Conservation (phyloP, 306 rosid genomes). For the Ziziphus jujuba region DNA sequence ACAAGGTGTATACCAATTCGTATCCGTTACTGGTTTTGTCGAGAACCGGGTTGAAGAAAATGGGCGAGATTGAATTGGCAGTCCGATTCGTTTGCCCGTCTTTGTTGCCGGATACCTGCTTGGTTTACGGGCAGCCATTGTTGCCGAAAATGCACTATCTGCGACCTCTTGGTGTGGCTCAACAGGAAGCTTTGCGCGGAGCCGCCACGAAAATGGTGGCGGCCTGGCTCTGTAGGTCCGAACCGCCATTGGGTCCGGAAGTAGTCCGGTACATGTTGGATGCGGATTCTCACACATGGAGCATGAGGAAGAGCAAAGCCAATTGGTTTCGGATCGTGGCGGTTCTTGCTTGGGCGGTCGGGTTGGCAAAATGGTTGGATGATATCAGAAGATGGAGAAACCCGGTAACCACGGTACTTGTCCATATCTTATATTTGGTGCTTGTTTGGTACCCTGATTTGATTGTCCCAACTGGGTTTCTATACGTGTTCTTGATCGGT, state of each 20-base stretch:
- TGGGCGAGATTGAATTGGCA: conserved; percentile 88
- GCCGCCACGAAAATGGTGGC: conserved; percentile 86
- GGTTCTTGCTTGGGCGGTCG: conserved; percentile 80
- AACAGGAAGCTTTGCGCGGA: conserved; percentile 81
- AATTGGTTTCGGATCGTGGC: conserved; percentile 95
- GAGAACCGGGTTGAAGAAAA: conserved; percentile 71
- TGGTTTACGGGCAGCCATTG: conserved; percentile 73
- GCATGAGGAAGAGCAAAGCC: conserved; percentile 89
- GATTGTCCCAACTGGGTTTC: conserved; percentile 79
- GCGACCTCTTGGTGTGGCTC: conserved; percentile 82
- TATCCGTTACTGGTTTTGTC: conserved; percentile 62
- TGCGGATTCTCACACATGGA: conserved; percentile 90
- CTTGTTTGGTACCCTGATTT: conserved; percentile 99
- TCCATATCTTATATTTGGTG: conserved; percentile 71
- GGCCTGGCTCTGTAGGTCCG: conserved; percentile 70
- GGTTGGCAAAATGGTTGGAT: conserved; percentile 88
- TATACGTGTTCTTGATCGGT: conserved; percentile 78
- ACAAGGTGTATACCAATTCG: conserved; percentile 69
- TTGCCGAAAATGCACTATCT: conserved; percentile 89
- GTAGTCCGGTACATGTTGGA: conserved; percentile 92
- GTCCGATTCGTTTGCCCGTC: conserved; percentile 79
- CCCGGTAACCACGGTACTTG: conserved; percentile 72
- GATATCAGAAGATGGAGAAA: conserved; percentile 79
- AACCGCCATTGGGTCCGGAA: conserved; percentile 82
- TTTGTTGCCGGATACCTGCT: conserved; percentile 69